Evolutionary conservation across 2,329 filamentous ascomycete species (phyloP).

Genomic region (Cordyceps farinosa): DNA sequence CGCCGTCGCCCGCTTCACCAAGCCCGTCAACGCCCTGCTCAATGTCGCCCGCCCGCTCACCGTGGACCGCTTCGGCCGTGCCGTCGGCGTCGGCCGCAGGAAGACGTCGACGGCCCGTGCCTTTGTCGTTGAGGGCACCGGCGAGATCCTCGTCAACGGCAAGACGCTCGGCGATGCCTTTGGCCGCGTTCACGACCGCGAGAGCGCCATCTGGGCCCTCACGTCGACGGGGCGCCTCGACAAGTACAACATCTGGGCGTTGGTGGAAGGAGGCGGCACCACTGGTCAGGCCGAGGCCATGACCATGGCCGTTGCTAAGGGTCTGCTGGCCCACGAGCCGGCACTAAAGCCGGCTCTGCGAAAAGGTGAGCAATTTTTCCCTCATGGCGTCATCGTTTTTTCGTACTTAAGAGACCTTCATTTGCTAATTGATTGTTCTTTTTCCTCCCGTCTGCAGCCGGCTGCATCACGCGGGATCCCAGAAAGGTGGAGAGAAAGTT

Average conservation of each 20-base stretch:
- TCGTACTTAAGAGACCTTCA: neutral
- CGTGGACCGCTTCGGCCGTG: constrained; percentile 74
- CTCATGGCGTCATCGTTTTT: neutral
- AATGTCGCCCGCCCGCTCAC: constrained; percentile 59
- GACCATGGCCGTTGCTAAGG: constrained; percentile 84
- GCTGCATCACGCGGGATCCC: constrained; percentile 85
- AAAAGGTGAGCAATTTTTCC: constrained; percentile 66
- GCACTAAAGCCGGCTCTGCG: constrained; percentile 81
- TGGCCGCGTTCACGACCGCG: constrained; percentile 84
- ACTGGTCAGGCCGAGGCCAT: constrained; percentile 96
- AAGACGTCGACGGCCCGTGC: constrained; percentile 85
- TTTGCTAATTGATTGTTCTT: constrained; percentile 18
- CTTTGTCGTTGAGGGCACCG: constrained; percentile 87
- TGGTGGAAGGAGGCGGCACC: constrained; percentile 79
- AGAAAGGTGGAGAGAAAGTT: constrained; percentile 98
- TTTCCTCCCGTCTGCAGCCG: constrained; percentile 59
- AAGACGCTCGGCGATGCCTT: constrained; percentile 80
- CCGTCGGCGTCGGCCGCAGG: constrained; percentile 76
- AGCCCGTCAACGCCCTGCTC: constrained; percentile 67
- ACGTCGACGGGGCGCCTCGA: constrained; percentile 78
- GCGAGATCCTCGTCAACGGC: constrained; percentile 86
- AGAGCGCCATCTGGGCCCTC: constrained; percentile 89
- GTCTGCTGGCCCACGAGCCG: constrained; percentile 86
- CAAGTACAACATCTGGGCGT: constrained; percentile 95
- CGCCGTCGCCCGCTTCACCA: constrained; percentile 67